A percentile compares a stretch with the other conserved stretches of the same genome.
Conservation (phyloP, 2,329 filamentous ascomycete species). For the Monilinia fructicola region DNA sequence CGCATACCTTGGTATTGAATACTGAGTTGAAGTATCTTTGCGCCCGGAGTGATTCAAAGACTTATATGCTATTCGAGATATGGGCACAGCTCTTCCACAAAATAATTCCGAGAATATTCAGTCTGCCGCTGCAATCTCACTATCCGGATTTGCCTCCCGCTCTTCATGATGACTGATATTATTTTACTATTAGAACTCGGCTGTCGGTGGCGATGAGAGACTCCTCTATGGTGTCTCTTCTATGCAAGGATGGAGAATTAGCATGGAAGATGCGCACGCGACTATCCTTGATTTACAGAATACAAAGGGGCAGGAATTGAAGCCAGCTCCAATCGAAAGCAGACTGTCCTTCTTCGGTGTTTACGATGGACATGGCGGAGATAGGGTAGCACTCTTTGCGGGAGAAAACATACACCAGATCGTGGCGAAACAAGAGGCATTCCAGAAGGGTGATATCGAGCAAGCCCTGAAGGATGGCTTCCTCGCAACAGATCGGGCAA, state of each 20-base stretch:
- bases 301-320: constrained; percentile 50
- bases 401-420: constrained; percentile 94
- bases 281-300: constrained; percentile 82
- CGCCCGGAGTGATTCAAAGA: constrained; percentile 1
- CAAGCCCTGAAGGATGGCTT: constrained; percentile 98
- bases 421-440: constrained; percentile 89
- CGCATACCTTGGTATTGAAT: constrained; percentile 12
- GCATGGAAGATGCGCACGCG: constrained; percentile 97
- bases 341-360: constrained; percentile 95
- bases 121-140: constrained; percentile 7
- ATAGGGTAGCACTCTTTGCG: constrained; percentile 91
- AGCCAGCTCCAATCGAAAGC: constrained; percentile 61
- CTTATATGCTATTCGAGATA: not conserved
- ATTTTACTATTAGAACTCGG: constrained; percentile 65
- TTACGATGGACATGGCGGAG: constrained; percentile 95
- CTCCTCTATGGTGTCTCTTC: constrained; percentile 92
- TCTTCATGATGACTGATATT: constrained; percentile 25
- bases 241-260: constrained; percentile 99
- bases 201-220: constrained; percentile 87
- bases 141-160: not conserved
- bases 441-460: constrained; percentile 86
- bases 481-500: constrained; percentile 90
- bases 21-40: not conserved
- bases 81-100: not conserved
- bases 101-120: not conserved